These are phyloP conservation scores for Thuidium tamariscinum DNA, from an alignment of 225 moss, liverwort and hornwort species.

Conservation along the genomic window DNA sequence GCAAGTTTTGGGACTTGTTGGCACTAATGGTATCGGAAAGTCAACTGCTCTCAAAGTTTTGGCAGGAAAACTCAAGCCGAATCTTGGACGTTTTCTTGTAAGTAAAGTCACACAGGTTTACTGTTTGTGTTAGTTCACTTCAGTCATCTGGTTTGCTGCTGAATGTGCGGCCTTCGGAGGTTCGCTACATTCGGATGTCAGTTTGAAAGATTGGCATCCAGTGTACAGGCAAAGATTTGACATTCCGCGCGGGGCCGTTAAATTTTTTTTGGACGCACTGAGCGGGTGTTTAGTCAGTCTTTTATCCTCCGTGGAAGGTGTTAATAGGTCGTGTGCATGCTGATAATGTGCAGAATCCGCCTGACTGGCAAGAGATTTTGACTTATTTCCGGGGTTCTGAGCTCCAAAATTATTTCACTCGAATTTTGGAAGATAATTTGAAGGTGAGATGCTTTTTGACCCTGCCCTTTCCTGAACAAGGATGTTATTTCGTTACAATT, in stretches of 20 bases:
- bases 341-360: slow-evolving; percentile 53
- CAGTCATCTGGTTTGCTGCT: background rate
- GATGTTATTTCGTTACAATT: background rate
- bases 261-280: background rate
- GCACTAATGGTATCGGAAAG: slow-evolving; percentile 95
- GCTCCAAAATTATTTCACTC: slow-evolving; percentile 91
- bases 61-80: slow-evolving; percentile 96
- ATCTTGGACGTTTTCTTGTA: slow-evolving; percentile 89
- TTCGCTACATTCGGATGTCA: background rate
- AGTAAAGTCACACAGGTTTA: background rate
- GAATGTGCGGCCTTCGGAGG: background rate
- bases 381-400: slow-evolving; percentile 96
- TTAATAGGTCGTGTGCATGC: background rate
- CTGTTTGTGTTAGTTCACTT: background rate
- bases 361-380: slow-evolving; percentile 95
- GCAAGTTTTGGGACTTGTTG: slow-evolving; percentile 90
- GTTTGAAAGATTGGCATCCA: background rate
- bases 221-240: background rate
- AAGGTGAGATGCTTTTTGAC: slow-evolving; percentile 33
- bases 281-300: background rate
- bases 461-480: background rate
- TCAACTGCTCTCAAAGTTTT: slow-evolving; percentile 98
- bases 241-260: background rate
- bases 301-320: background rate
- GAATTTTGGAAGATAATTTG: slow-evolving; percentile 90